phyloP scores from a whole-genome alignment of 169 alveolate species.

The Plasmodium billcollinsi region DNA sequence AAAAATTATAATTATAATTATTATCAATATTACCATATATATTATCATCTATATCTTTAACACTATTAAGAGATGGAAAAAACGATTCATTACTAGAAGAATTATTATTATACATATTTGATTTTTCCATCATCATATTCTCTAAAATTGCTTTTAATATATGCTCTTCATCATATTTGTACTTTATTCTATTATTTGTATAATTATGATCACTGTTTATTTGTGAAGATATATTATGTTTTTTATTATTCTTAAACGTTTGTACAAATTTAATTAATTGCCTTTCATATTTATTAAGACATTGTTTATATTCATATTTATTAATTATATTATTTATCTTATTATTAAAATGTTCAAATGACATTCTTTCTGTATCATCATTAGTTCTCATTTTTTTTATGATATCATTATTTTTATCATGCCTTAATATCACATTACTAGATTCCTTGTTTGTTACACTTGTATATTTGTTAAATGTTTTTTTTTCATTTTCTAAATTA shows the following conservation, averaged over 20 bases:
- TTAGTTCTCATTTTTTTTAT: neutral
- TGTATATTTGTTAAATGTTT: no score
- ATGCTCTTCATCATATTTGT: slow-evolving; percentile 23
- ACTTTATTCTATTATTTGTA: neutral
- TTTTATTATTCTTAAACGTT: slow-evolving; percentile 1
- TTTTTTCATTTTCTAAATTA: no score
- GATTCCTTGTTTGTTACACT: no score
- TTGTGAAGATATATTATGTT: neutral
- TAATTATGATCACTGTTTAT: neutral
- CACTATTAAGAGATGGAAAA: neutral
- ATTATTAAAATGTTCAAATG: slow-evolving; percentile 7
- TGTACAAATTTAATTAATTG: slow-evolving; percentile 13
- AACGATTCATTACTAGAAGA: slow-evolving; percentile 5
- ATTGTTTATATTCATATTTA: slow-evolving; percentile 34
- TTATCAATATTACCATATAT: slow-evolving; percentile 8
- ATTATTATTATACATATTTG: slow-evolving; percentile 5
- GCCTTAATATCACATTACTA: no score
- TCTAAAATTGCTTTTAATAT: slow-evolving; percentile 32
- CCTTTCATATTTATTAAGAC: slow-evolving; percentile 1
- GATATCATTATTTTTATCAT: no score
- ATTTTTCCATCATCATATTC: slow-evolving; percentile 35
- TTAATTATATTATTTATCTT: slow-evolving; percentile 17
- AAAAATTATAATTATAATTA: slow-evolving; percentile 8
- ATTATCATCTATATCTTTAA: neutral
- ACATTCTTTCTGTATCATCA: neutral